Percentiles rank a stretch among this genome's conserved stretches.
Evolutionary conservation across 2,329 filamentous ascomycete species (phyloP).

Genomic region (Amylocarpus encephaloides): DNA sequence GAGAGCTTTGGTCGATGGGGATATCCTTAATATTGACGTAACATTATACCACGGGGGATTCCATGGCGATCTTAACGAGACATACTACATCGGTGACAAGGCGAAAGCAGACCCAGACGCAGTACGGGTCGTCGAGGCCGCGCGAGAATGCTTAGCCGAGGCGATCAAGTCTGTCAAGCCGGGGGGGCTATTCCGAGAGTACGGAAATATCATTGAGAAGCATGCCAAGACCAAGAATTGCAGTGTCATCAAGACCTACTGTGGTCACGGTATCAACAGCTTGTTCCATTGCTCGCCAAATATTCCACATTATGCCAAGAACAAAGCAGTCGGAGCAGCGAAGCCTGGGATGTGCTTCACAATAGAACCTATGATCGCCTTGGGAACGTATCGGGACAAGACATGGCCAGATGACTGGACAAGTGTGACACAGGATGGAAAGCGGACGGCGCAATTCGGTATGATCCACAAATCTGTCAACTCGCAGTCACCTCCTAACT

Average conservation of each 20-base stretch:
- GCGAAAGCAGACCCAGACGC: constrained; percentile 77
- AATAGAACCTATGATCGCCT: constrained; percentile 96
- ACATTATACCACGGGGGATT: constrained; percentile 91
- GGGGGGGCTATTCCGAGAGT: constrained; percentile 85
- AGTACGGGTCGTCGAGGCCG: constrained; percentile 84
- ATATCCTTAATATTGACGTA: constrained; percentile 96
- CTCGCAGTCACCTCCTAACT: constrained; percentile 14
- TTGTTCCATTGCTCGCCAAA: constrained; percentile 92
- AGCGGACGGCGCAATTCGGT: constrained; percentile 89
- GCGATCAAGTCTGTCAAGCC: constrained; percentile 91
- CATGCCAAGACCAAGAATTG: constrained; percentile 79
- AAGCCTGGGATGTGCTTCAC: constrained; percentile 98
- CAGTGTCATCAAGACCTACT: constrained; percentile 92
- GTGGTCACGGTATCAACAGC: constrained; percentile 89
- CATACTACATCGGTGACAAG: constrained; percentile 92
- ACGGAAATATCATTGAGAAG: constrained; percentile 93
- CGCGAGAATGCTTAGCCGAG: constrained; percentile 83
- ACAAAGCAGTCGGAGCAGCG: constrained; percentile 90
- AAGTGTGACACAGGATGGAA: constrained; percentile 84
- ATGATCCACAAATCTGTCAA: constrained; percentile 31
- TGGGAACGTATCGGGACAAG: constrained; percentile 85
- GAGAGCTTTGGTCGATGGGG: constrained; percentile 78
- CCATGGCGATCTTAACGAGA: constrained; percentile 96
- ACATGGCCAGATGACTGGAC: constrained; percentile 99
- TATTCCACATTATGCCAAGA: constrained; percentile 95